phyloP scores from a whole-genome alignment of 2,329 filamentous ascomycete species.

The Podosphaera xanthii region DNA sequence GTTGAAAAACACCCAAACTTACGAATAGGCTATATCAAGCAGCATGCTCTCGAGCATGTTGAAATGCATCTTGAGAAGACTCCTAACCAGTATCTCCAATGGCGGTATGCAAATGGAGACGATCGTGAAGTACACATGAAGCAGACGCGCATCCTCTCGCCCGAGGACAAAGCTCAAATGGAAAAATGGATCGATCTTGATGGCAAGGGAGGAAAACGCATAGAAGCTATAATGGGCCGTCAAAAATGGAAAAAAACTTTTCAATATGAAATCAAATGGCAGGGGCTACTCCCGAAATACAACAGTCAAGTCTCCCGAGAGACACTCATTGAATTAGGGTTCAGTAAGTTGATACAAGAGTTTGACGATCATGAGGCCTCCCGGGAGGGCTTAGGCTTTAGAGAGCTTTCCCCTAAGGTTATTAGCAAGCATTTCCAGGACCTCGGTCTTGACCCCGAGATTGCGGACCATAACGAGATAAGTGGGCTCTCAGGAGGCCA shows the following conservation, averaged over 20 bases:
- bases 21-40: constrained; percentile 98
- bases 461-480: constrained; percentile 97
- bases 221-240: constrained; percentile 81
- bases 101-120: constrained; percentile 92
- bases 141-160: constrained; percentile 77
- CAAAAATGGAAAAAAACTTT: constrained; percentile 99
- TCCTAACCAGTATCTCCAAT: constrained; percentile 94
- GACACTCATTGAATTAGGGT: constrained; percentile 66
- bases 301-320: constrained; percentile 88
- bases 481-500: constrained; percentile 87
- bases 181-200: constrained; percentile 75
- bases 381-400: constrained; percentile 93
- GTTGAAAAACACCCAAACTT: constrained; percentile 98
- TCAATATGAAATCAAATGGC: constrained; percentile 97
- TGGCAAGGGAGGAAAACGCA: constrained; percentile 50
- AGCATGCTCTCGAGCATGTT: constrained; percentile 95
- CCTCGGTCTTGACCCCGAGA: constrained; percentile 84
- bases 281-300: constrained; percentile 66
- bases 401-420: constrained; percentile 72
- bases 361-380: constrained; percentile 98
- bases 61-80: constrained; percentile 99
- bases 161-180: constrained; percentile 73
- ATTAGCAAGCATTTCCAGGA: constrained; percentile 98
- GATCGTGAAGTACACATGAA: constrained; percentile 95
- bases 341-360: constrained; percentile 84